Evolutionary conservation across 2,329 filamentous ascomycete species (phyloP).

Genomic region (Colletotrichum tabaci): DNA sequence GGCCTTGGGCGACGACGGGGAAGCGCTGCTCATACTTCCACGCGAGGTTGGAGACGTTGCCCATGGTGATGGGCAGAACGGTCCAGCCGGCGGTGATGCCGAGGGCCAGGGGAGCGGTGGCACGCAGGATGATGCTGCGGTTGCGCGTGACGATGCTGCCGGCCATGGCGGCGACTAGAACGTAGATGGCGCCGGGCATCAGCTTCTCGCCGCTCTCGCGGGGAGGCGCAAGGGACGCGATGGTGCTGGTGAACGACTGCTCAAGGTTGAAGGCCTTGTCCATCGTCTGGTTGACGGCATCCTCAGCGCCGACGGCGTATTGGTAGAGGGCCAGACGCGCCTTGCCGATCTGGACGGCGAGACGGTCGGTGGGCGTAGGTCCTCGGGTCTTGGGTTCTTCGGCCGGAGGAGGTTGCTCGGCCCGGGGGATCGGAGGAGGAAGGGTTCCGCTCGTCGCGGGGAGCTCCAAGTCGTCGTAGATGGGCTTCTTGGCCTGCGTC

Average conservation of each 20-base stretch:
- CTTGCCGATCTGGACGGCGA: constrained; percentile 85
- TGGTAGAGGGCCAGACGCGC: constrained; percentile 86
- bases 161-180: constrained; percentile 94
- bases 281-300: constrained; percentile 86
- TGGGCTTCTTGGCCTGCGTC: constrained; percentile 74
- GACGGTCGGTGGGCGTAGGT: constrained; percentile 89
- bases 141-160: constrained; percentile 92
- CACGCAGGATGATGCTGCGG: constrained; percentile 86
- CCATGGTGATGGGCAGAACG: constrained; percentile 89
- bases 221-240: constrained; percentile 89
- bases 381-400: constrained; percentile 53
- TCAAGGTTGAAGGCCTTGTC: constrained; percentile 88
- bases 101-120: constrained; percentile 81
- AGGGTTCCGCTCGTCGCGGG: constrained; percentile 53
- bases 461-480: constrained; percentile 81
- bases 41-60: constrained; percentile 86
- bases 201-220: constrained; percentile 89
- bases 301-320: constrained; percentile 82
- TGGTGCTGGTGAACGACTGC: constrained; percentile 88
- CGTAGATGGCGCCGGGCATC: constrained; percentile 91
- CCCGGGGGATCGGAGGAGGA: constrained; percentile 50
- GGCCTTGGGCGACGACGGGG: constrained; percentile 85
- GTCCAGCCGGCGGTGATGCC: constrained; percentile 88
- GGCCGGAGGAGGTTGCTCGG: constrained; percentile 49
- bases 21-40: constrained; percentile 96